A percentile compares a stretch with the other conserved stretches of the same genome.
phyloP scores from a whole-genome alignment of 2,329 filamentous ascomycete species.

The Trichophaea hybrida region DNA sequence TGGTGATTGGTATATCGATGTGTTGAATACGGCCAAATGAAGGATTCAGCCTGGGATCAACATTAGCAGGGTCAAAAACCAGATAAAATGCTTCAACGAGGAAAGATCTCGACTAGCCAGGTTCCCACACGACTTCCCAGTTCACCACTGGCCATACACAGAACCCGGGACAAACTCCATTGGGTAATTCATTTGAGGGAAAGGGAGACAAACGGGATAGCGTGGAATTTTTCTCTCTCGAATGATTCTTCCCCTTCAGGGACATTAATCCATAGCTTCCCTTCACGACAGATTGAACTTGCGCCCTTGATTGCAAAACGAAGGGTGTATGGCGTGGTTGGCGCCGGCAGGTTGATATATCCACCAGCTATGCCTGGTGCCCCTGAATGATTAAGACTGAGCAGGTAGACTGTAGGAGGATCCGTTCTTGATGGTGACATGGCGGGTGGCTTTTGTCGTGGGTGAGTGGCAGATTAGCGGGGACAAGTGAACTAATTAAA shows the following conservation, averaged over 20 bases:
- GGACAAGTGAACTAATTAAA: not conserved
- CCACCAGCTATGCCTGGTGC: slow-evolving; percentile 76
- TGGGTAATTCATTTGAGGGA: not conserved
- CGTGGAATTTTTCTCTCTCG: slow-evolving; percentile 61
- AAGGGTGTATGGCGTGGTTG: slow-evolving; percentile 59
- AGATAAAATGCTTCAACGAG: not conserved
- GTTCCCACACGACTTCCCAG: too few relatives aligned
- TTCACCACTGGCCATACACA: too few relatives aligned
- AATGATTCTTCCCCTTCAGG: slow-evolving; percentile 64
- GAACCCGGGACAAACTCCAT: not conserved
- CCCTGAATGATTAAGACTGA: slow-evolving; percentile 84
- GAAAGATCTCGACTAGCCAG: not conserved
- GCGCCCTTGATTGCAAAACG: slow-evolving; percentile 88
- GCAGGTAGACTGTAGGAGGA: slow-evolving; percentile 63
- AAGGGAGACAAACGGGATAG: slow-evolving; percentile 60
- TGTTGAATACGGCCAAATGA: slow-evolving; percentile 87
- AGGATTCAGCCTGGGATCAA: slow-evolving; percentile 53
- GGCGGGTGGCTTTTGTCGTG: not conserved
- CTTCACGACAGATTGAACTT: slow-evolving; percentile 86
- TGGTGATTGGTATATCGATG: slow-evolving; percentile 73
- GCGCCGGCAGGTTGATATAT: slow-evolving; percentile 82
- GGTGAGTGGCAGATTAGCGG: not conserved
- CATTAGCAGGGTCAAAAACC: not conserved
- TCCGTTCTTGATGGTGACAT: not conserved
- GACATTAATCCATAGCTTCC: slow-evolving; percentile 93